Percentiles rank a stretch among this genome's conserved stretches.
Evolutionary conservation across 805 yeast genomes (phyloP).

Genomic region (Starmera quercuum): DNA sequence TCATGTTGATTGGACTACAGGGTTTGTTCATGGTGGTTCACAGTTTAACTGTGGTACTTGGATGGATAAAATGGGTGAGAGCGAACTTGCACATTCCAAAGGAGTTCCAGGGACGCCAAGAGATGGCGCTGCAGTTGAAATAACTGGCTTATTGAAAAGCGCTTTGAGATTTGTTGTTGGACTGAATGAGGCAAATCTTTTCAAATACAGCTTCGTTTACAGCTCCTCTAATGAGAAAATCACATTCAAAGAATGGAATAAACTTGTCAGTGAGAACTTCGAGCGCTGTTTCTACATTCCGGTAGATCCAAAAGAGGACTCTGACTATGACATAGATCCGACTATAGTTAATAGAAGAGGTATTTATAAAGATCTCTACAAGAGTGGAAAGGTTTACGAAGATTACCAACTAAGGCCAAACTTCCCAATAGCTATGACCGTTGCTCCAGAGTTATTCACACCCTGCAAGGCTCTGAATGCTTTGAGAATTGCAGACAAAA

Average conservation of each 20-base stretch:
- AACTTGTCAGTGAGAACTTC: constrained; percentile 59
- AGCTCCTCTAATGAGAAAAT: constrained; percentile 53
- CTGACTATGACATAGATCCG: constrained; percentile 51
- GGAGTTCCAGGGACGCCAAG: constrained; percentile 98
- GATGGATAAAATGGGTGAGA: constrained; percentile 99
- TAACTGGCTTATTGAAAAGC: constrained; percentile 83
- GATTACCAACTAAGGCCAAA: constrained; percentile 92
- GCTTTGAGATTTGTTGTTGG: constrained; percentile 70
- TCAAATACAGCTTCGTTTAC: constrained; percentile 48
- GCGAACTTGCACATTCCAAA: constrained; percentile 68
- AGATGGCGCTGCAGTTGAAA: constrained; percentile 94
- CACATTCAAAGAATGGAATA: constrained; percentile 64
- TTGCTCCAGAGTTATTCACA: constrained; percentile 86
- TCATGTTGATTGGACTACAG: constrained; percentile 81
- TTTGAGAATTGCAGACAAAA: constrained; percentile 60
- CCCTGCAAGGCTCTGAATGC: constrained; percentile 55
- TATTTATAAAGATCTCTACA: constrained; percentile 81
- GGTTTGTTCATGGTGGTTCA: constrained; percentile 85
- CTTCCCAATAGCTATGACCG: constrained; percentile 88
- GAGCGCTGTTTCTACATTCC: constrained; percentile 81
- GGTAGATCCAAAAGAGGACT: constrained; percentile 50
- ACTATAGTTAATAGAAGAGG: constrained; percentile 80
- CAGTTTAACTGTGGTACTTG: constrained; percentile 95
- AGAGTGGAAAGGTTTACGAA: constrained; percentile 80
- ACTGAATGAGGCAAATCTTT: constrained; percentile 45